Conservation (phyloP, 176 grass and related monocot species). For the Zoysia pacifica region DNA sequence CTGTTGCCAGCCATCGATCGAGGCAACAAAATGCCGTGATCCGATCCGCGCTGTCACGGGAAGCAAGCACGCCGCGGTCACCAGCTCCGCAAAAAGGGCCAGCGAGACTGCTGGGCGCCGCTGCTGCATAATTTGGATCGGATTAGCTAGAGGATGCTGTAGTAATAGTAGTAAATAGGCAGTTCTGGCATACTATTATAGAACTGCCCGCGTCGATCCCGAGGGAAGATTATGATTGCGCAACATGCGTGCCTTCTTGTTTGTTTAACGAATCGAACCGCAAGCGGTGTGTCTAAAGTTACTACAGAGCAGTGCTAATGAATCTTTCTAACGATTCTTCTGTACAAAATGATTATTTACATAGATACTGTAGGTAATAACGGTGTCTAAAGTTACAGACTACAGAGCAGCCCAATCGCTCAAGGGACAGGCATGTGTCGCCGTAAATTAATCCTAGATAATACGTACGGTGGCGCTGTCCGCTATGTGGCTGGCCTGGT, state of each 20-base stretch:
- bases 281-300: background rate
- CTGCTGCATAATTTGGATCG: background rate
- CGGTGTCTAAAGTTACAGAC: background rate
- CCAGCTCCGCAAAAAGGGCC: too few relatives aligned
- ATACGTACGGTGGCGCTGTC: background rate
- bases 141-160: background rate
- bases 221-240: slow-evolving; percentile 35
- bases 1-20: too few relatives aligned
- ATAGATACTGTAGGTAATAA: background rate
- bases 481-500: background rate
- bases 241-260: slow-evolving; percentile 8
- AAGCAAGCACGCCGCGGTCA: background rate
- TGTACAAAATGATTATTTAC: too few relatives aligned
- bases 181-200: slow-evolving; percentile 13
- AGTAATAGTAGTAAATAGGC: background rate
- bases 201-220: slow-evolving; percentile 41
- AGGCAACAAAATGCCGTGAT: too few relatives aligned
- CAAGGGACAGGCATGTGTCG: background rate
- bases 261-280: background rate
- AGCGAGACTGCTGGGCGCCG: too few relatives aligned
- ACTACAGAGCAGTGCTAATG: too few relatives aligned
- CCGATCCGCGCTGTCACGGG: slow-evolving; percentile 3
- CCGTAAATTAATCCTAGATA: background rate
- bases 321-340: too few relatives aligned
- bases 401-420: slow-evolving; percentile 21